These are phyloP conservation scores for Botryotinia convoluta DNA, from an alignment of 2,329 filamentous ascomycete genomes.

Conservation along the genomic window DNA sequence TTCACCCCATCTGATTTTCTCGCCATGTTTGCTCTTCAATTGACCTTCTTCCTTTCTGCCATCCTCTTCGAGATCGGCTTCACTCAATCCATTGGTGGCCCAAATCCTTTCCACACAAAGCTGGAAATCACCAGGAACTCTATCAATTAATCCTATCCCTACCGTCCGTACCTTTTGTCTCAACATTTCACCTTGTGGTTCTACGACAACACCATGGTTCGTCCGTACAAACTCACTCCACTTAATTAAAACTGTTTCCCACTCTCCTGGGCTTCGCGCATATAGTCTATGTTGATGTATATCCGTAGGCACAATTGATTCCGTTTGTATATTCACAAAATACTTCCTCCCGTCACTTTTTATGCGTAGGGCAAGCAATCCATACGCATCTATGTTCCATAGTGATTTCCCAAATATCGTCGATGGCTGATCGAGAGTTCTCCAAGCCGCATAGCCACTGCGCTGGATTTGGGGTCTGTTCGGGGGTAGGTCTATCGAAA, in stretches of 20 bases:
- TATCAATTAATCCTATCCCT: conserved; percentile 85
- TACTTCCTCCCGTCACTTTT: conserved; percentile 91
- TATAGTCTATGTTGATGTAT: conserved; percentile 92
- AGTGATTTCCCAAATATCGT: conserved; percentile 83
- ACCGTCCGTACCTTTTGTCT: conserved; percentile 81
- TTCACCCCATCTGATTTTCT: conserved; percentile 44
- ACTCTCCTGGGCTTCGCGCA: conserved; percentile 73
- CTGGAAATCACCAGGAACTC: conserved; percentile 84
- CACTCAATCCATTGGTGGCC: conserved; percentile 67
- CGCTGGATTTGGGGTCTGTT: conserved; percentile 72
- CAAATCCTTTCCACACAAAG: conserved; percentile 82
- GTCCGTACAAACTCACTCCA: conserved; percentile 94
- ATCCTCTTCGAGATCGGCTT: conserved; percentile 32
- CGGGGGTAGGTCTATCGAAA: conserved; percentile 79
- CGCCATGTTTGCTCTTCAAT: conserved; percentile 45
- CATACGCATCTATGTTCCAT: conserved; percentile 89
- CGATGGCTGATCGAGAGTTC: conserved; percentile 71
- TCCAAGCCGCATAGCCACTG: conserved; percentile 85
- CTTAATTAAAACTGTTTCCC: conserved; percentile 92
- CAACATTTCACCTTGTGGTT: conserved; percentile 88
- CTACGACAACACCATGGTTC: conserved; percentile 86
- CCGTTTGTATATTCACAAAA: conserved; percentile 93
- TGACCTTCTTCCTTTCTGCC: conserved; percentile 39
- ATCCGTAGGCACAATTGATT: conserved; percentile 90
- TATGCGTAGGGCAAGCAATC: conserved; percentile 81